These are phyloP conservation scores for Crithidia expoeki DNA, from an alignment of 208 protist species.

Conservation along the genomic window DNA sequence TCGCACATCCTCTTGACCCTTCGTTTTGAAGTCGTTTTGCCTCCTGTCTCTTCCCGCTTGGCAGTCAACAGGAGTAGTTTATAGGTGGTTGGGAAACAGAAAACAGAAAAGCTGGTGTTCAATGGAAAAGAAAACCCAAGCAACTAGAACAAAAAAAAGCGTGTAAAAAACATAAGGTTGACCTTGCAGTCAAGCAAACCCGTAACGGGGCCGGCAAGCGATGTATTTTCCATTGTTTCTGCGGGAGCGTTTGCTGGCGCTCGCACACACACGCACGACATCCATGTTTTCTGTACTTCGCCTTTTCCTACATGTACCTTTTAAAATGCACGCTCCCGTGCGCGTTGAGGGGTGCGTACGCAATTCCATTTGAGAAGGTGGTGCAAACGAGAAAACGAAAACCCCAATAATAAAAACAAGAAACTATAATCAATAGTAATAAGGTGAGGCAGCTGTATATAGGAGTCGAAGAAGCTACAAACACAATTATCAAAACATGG, in stretches of 20 bases:
- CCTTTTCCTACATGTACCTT: not conserved
- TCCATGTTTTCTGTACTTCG: not conserved
- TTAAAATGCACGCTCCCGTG: not conserved
- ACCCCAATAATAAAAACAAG: not conserved
- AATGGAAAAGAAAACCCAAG: not conserved
- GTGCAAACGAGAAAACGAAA: slow-evolving; percentile 6
- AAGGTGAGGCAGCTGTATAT: slow-evolving; percentile 10
- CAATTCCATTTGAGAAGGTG: not conserved
- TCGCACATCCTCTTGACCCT: not conserved
- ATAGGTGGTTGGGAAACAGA: not conserved
- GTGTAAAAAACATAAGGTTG: not conserved
- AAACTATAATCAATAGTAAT: slow-evolving; percentile 16
- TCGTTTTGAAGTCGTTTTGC: not conserved
- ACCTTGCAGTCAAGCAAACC: slow-evolving; percentile 7
- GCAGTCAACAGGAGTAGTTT: not conserved
- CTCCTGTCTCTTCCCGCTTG: not conserved
- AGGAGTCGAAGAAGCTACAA: not conserved
- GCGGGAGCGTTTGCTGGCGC: no score
- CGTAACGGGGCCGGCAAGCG: no score
- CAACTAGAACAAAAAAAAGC: not conserved
- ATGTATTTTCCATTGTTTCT: no score
- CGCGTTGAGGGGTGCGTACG: not conserved
- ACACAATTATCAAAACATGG: slow-evolving; percentile 5
- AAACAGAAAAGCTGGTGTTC: not conserved
- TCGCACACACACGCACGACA: not conserved